Conservation (phyloP, 768 basidiomycete genomes). For the Podaxis sp. region DNA sequence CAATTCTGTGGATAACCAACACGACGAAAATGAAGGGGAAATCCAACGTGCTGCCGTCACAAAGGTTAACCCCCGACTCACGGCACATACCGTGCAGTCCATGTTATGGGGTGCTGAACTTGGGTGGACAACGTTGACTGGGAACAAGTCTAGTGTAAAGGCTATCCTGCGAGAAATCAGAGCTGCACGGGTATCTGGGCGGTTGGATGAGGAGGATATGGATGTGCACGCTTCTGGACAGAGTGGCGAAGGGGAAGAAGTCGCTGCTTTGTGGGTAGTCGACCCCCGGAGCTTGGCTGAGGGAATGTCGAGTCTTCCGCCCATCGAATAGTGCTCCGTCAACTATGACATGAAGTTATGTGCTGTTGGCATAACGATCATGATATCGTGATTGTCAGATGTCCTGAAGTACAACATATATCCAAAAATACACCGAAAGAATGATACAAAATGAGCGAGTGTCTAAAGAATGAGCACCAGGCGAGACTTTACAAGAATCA, state of each 20-base stretch:
- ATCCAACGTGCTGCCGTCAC: slow-evolving; percentile 55
- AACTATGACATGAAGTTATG: neutral
- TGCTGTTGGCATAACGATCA: slow-evolving; percentile 1
- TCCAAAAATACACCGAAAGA: neutral
- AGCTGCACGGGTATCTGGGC: slow-evolving; percentile 32
- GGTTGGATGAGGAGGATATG: slow-evolving; percentile 27
- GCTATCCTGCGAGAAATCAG: slow-evolving; percentile 72
- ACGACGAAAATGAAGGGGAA: slow-evolving; percentile 26
- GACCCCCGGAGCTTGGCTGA: slow-evolving; percentile 67
- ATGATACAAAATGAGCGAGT: neutral
- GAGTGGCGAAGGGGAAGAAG: slow-evolving; percentile 17
- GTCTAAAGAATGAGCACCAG: neutral
- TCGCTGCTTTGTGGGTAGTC: slow-evolving; percentile 25
- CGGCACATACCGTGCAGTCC: slow-evolving; percentile 76
- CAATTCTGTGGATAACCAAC: neutral
- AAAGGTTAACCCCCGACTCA: slow-evolving; percentile 58
- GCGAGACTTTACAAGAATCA: neutral
- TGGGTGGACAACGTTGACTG: slow-evolving; percentile 87
- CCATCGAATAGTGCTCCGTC: neutral
- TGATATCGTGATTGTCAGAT: neutral
- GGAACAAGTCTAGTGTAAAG: slow-evolving; percentile 77
- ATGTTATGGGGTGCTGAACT: slow-evolving; percentile 65
- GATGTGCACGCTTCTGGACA: slow-evolving; percentile 12
- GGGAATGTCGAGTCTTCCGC: slow-evolving; percentile 31
- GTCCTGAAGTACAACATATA: neutral